Percentiles rank a stretch among this genome's conserved stretches.
phyloP scores from a whole-genome alignment of 2,329 filamentous ascomycete species.

The Calonectria pteridis region DNA sequence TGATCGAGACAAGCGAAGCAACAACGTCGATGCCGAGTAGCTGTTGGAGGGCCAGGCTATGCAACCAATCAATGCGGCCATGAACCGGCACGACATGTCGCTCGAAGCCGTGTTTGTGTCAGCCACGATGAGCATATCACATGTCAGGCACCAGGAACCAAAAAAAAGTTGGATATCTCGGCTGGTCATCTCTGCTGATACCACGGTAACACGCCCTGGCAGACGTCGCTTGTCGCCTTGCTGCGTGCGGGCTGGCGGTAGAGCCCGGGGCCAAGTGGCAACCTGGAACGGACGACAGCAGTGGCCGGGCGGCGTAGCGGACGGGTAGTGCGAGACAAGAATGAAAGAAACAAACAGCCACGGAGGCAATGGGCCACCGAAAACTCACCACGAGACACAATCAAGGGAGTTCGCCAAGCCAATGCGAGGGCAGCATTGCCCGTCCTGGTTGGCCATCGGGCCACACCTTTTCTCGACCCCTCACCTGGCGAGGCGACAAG shows the following conservation, averaged over 20 bases:
- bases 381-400: background rate
- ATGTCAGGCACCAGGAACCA: constrained; percentile 26
- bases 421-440: background rate
- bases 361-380: background rate
- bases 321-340: background rate
- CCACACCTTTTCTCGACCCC: constrained; percentile 23
- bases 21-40: background rate
- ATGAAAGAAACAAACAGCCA: background rate
- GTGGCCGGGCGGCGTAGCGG: background rate
- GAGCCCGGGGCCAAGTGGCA: background rate
- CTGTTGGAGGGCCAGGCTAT: background rate
- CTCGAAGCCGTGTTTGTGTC: background rate
- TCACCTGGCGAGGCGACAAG: constrained; percentile 25
- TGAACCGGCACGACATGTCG: background rate
- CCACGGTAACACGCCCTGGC: constrained; percentile 14
- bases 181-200: constrained; percentile 8
- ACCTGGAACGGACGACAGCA: background rate
- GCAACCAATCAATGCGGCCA: background rate
- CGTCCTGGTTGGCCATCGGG: background rate
- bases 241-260: background rate
- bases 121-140: constrained; percentile 21
- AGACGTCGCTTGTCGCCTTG: background rate
- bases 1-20: background rate
- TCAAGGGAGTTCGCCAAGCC: constrained; percentile 3
- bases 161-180: background rate